phyloP scores from a whole-genome alignment of 192 early-diverging fungal genomes.

The Dimargaris cristalligena region DNA sequence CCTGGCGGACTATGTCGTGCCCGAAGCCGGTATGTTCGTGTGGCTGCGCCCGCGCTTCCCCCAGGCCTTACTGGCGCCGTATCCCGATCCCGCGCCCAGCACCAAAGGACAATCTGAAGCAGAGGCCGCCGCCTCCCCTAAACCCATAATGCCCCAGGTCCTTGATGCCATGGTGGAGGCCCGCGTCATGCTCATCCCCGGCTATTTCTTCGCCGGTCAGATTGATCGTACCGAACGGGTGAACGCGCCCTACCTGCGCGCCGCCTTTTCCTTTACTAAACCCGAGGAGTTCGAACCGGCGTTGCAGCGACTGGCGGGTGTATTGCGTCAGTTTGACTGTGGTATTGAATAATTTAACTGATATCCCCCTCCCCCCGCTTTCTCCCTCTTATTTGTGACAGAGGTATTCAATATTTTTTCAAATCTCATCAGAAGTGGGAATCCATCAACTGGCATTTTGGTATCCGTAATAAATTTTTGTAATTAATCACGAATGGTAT shows the following conservation, averaged over 20 bases:
- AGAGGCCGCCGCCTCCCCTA: constrained; percentile 14
- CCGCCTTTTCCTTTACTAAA: background rate
- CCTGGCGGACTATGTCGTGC: constrained; percentile 37
- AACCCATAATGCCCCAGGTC: constrained; percentile 37
- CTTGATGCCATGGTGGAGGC: constrained; percentile 41
- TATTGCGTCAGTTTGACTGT: background rate
- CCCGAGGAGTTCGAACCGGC: background rate
- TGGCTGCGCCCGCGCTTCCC: constrained; percentile 51
- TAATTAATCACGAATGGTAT: too few species aligned
- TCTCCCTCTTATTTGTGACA: too few species aligned
- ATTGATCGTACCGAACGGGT: background rate
- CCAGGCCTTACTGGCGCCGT: constrained; percentile 9
- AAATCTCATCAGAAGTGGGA: too few species aligned
- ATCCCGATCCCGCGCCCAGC: background rate
- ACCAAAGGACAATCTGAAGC: background rate
- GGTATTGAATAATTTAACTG: too few species aligned
- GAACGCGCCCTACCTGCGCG: constrained; percentile 1
- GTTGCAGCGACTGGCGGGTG: background rate
- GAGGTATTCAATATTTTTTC: too few species aligned
- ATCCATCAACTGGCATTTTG: too few species aligned
- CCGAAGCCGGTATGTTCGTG: constrained; percentile 78
- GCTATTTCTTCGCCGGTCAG: constrained; percentile 28
- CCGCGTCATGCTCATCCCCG: constrained; percentile 58
- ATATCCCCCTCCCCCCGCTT: too few species aligned
- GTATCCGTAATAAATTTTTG: too few species aligned